These are phyloP conservation scores for Cystobasidium sp. DNA, from an alignment of 1,284 basidiomycete genomes.

Conservation along the genomic window DNA sequence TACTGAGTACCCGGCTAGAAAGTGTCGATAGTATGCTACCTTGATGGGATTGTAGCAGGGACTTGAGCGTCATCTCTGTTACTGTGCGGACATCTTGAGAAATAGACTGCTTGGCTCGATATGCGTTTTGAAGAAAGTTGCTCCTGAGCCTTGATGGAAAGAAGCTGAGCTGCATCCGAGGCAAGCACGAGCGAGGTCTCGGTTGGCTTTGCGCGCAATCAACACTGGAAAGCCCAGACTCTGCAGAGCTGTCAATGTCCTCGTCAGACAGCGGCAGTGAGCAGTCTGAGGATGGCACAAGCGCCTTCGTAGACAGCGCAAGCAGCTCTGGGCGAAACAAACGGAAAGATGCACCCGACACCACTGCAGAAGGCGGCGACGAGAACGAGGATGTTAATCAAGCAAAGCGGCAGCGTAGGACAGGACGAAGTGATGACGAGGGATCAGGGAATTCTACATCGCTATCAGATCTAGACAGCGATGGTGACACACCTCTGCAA, in stretches of 20 bases:
- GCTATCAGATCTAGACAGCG: conserved; percentile 33
- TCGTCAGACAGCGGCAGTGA: conserved; percentile 36
- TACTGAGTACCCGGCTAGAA: background rate
- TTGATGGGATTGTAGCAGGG: no score
- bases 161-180: background rate
- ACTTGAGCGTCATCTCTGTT: no score
- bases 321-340: conserved; percentile 13
- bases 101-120: no score
- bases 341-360: conserved; percentile 10
- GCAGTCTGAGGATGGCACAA: conserved; percentile 27
- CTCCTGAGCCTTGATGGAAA: background rate
- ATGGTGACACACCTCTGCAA: conserved; percentile 24
- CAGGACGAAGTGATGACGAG: conserved; percentile 10
- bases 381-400: conserved; percentile 17
- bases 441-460: conserved; percentile 26
- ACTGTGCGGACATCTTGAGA: no score
- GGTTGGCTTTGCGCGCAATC: background rate
- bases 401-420: conserved; percentile 20
- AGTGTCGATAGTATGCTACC: background rate
- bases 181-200: background rate
- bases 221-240: background rate
- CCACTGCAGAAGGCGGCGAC: conserved; percentile 3
- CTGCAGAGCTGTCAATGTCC: conserved; percentile 15
- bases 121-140: no score
- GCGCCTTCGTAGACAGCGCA: conserved; percentile 7